These are phyloP conservation scores for Citrus unshiu DNA, from an alignment of 345 rosid genomes.

Conservation along the genomic window DNA sequence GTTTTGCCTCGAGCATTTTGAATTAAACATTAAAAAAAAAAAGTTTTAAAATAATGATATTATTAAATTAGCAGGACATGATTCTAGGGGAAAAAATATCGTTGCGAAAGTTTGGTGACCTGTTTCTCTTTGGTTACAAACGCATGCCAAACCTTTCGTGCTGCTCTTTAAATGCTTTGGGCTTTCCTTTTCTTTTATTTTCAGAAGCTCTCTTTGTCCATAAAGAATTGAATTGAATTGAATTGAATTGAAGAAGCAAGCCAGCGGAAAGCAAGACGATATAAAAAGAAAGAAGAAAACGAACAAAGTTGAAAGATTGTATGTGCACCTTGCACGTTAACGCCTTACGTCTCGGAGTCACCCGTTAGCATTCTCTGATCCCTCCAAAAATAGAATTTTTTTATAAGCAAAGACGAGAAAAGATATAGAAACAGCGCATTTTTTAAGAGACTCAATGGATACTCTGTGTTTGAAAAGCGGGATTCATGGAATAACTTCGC, in stretches of 20 bases:
- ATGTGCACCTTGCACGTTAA: slow-evolving; percentile 44
- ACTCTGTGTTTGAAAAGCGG: slow-evolving; percentile 49
- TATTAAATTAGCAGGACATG: background rate
- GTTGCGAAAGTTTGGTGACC: slow-evolving; percentile 4
- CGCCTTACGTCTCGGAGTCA: slow-evolving; percentile 13
- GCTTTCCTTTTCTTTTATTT: background rate
- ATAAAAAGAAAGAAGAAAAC: slow-evolving; percentile 9
- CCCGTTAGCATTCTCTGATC: slow-evolving; percentile 8
- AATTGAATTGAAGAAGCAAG: background rate
- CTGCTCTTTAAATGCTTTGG: background rate
- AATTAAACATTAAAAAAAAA: no score
- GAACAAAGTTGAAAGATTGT: slow-evolving; percentile 28
- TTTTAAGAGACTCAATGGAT: slow-evolving; percentile 33
- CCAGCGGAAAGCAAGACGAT: background rate
- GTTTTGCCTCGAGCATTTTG: background rate
- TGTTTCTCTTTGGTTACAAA: slow-evolving; percentile 17
- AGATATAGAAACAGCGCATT: background rate
- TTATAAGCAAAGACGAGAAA: background rate
- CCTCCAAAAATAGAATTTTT: background rate
- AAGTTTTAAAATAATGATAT: background rate
- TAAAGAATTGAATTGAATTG: no score
- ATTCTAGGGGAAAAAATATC: background rate
- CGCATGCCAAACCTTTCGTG: slow-evolving; percentile 6
- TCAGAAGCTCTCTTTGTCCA: background rate
- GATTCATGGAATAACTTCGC: slow-evolving; percentile 43